Conservation (phyloP, 257 asterid genomes). For the Nicotiana undulata region DNA sequence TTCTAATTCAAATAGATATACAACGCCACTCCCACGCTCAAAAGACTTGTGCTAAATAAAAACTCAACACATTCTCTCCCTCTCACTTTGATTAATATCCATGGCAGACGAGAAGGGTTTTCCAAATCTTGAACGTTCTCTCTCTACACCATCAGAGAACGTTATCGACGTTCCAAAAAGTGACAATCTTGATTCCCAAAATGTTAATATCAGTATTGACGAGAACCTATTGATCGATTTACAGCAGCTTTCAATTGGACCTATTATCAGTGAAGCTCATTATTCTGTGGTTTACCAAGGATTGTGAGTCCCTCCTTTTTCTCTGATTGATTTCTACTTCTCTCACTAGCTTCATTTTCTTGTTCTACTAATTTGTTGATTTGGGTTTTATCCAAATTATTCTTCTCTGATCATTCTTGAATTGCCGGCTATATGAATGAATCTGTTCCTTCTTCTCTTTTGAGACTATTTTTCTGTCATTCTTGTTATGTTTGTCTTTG, state of each 20-base stretch:
- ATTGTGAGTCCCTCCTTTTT: constrained; percentile 26
- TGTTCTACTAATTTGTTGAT: background rate
- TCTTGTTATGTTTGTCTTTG: background rate
- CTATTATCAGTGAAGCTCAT: constrained; percentile 34
- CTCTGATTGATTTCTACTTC: background rate
- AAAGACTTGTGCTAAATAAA: no score
- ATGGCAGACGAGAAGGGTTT: background rate
- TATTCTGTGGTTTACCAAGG: constrained; percentile 45
- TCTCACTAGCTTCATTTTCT: background rate
- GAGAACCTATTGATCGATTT: constrained; percentile 30
- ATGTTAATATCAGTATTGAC: constrained; percentile 10
- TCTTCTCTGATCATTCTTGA: no score
- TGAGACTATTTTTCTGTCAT: no score
- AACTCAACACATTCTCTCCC: background rate
- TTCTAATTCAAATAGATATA: no score
- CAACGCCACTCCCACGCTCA: background rate
- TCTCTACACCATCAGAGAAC: background rate
- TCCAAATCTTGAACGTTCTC: background rate
- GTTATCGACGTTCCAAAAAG: background rate
- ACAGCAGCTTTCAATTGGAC: constrained; percentile 28
- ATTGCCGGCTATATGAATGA: no score
- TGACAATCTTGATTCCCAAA: background rate
- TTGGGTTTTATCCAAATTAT: no score
- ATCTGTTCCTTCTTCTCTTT: background rate
- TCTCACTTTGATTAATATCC: background rate